Evolutionary conservation across 371 early-diverging fungal genomes (phyloP), one percentile per base, ranked within the genome.

Genomic region (Capillidium heterosporum): DNA sequence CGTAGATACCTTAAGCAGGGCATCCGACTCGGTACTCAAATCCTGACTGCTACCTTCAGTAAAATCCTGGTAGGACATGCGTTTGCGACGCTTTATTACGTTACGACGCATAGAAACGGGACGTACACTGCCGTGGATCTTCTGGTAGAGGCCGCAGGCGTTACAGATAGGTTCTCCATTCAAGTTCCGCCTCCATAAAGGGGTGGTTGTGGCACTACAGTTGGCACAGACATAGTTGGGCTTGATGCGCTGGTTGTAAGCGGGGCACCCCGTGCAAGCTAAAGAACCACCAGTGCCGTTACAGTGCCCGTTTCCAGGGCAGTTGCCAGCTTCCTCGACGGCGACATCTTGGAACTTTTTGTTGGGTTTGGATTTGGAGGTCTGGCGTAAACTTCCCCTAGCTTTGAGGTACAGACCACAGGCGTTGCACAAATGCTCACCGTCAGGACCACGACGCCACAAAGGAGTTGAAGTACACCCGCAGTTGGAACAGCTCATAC

Each of bases 361-460:
- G 26, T 51, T 42, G 26, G 47, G 27, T 47, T 57, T 55, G 7
- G 11, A 17, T n/a, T 26, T 13, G 5, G 17, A 35, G 8, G 11
- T 55, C 8, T 5, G 32, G 27, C 44, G 41, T 11, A 19, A 5
- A 27, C 15, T 17, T 21, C 29, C 19, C 10, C 26, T 57, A 1
- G 57, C 19, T 15, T 50, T n/a, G 35, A 41, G 11, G 28, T 77
- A 84, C 60, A 74, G 66, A 57, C 85, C 85, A 69, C 93, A 94
- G 17, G 93, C 92, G 69, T 92, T 93, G 67, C 94, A 93, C 59
- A 91, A 77, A 43, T 77, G 74, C 58, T 86, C 80, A 52, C 87
- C 89, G 57, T 80, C 71, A 41, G 80, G 78, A 58, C 83, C 83
- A 62, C 91, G 71, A 60, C 97, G 67, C 97, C 97, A 96, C 26